These are phyloP conservation scores for Quercus cerris DNA, from an alignment of 306 rosid genomes.

Conservation along the genomic window DNA sequence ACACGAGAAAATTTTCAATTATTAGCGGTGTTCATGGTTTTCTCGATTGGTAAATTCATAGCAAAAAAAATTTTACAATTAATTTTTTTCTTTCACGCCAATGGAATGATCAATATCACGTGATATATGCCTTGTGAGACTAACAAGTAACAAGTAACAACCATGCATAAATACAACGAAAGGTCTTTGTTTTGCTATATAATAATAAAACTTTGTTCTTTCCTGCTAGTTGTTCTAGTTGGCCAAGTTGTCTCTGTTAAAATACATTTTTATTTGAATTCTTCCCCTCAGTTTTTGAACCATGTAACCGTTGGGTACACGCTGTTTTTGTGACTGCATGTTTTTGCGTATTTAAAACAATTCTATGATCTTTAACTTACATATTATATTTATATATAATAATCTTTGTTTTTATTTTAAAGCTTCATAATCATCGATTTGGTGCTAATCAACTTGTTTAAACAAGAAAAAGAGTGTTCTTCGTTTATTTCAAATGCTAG, in stretches of 20 bases:
- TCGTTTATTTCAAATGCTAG: not conserved
- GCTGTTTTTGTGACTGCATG: not conserved
- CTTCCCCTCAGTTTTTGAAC: not conserved
- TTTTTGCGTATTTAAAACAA: not conserved
- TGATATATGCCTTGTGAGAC: not conserved
- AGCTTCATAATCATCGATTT: no score
- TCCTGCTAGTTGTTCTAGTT: not conserved
- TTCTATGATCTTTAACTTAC: not conserved
- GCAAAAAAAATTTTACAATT: not conserved
- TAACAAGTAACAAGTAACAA: not conserved
- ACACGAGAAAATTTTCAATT: not conserved
- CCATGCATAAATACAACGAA: not conserved
- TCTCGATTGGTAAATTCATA: not conserved
- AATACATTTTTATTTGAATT: not conserved
- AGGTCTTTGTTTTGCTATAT: not conserved
- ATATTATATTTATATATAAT: no score
- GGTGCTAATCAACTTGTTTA: not conserved
- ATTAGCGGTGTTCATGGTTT: slow-evolving; percentile 3
- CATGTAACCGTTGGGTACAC: not conserved
- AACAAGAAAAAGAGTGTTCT: not conserved
- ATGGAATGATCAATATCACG: not conserved
- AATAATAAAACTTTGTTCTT: no score
- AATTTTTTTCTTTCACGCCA: not conserved
- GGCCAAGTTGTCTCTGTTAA: not conserved
- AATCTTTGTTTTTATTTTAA: no score